phyloP scores from a whole-genome alignment of 345 rosid species.

The Dimocarpus longan region DNA sequence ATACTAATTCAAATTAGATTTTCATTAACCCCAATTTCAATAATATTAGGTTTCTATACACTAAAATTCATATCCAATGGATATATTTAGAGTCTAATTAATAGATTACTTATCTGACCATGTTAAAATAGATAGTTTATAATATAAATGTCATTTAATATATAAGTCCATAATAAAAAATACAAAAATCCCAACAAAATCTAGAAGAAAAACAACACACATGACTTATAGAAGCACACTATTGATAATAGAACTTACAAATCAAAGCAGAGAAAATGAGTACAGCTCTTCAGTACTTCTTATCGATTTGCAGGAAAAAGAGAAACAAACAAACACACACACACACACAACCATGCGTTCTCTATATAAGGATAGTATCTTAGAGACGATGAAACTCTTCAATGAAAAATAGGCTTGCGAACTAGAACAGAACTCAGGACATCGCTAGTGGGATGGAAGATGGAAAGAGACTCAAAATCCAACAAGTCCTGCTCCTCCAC shows the following conservation, averaged over 20 bases:
- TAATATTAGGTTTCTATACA: too few species aligned
- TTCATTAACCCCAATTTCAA: too few species aligned
- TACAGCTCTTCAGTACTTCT: background rate
- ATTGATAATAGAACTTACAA: background rate
- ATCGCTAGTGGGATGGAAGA: slow-evolving; percentile 41
- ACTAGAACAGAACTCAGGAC: slow-evolving; percentile 43
- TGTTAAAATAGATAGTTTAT: too few species aligned
- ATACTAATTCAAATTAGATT: too few species aligned
- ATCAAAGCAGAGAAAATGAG: background rate
- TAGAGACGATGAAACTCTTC: background rate
- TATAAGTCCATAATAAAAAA: too few species aligned
- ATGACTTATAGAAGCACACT: background rate
- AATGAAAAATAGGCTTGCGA: slow-evolving; percentile 22
- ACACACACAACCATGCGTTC: background rate
- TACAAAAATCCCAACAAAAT: too few species aligned
- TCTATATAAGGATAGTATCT: too few species aligned
- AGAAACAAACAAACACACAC: background rate
- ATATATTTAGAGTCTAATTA: too few species aligned
- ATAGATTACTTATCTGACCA: too few species aligned
- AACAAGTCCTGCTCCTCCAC: slow-evolving; percentile 33
- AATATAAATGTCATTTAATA: too few species aligned
- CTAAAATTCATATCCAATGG: too few species aligned
- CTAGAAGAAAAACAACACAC: background rate
- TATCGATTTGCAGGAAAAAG: background rate
- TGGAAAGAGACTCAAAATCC: slow-evolving; percentile 42